phyloP scores from a whole-genome alignment of 1,139 yeast species.

The Candida gigantensis region DNA sequence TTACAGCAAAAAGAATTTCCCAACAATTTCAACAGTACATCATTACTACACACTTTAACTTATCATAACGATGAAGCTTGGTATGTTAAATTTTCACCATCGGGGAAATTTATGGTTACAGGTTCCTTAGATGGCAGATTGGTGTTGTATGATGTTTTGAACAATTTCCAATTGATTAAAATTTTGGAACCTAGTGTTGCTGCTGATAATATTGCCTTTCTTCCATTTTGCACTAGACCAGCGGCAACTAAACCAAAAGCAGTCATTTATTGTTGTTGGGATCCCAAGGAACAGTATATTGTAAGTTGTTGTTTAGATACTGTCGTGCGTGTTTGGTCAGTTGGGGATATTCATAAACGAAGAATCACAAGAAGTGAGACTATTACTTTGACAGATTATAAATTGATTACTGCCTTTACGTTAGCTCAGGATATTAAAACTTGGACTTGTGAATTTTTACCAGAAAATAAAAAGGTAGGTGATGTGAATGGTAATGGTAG shows the following conservation, averaged over 20 bases:
- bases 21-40: constrained; percentile 8
- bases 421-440: constrained; percentile 44
- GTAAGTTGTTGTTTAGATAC: constrained; percentile 73
- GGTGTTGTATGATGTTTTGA: constrained; percentile 63
- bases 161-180: constrained; percentile 49
- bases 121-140: constrained; percentile 72
- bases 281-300: constrained; percentile 65
- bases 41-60: constrained; percentile 38
- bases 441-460: constrained; percentile 79
- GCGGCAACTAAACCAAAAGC: constrained; percentile 41
- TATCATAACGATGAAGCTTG: constrained; percentile 79
- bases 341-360: constrained; percentile 32
- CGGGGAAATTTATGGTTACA: constrained; percentile 73
- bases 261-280: constrained; percentile 72
- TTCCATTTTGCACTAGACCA: constrained; percentile 26
- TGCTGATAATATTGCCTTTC: constrained; percentile 31
- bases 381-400: constrained; percentile 13
- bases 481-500: constrained; percentile 23
- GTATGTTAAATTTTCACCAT: constrained; percentile 77
- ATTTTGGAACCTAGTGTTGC: constrained; percentile 34
- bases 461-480: constrained; percentile 22
- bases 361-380: constrained; percentile 16
- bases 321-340: constrained; percentile 66
- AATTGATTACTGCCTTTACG: constrained; percentile 37
- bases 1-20: constrained; percentile 4